These are phyloP conservation scores for Cladobotryum mycophilum DNA, from an alignment of 2,329 filamentous ascomycete genomes.

Conservation along the genomic window DNA sequence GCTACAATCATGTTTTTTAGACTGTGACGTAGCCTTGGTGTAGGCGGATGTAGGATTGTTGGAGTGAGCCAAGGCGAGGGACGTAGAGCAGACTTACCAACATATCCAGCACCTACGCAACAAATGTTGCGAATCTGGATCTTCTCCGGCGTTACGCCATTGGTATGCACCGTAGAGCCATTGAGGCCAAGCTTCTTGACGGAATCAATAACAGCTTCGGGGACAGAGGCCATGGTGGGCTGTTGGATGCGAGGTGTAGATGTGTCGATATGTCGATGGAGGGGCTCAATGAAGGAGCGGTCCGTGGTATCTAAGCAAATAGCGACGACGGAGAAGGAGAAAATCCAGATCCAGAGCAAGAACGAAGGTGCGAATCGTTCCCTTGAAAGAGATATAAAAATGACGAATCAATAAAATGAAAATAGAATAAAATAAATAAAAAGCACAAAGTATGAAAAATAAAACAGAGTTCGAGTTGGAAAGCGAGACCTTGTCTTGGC, in stretches of 20 bases:
- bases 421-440: not conserved
- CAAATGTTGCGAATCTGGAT: conserved; percentile 54
- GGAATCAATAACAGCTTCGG: conserved; percentile 21
- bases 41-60: not conserved
- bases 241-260: not conserved
- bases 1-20: not conserved
- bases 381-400: conserved; percentile 2
- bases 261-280: not conserved
- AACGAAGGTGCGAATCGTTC: conserved; percentile 3
- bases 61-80: not conserved
- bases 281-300: conserved; percentile 4
- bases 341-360: conserved; percentile 1
- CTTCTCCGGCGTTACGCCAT: conserved; percentile 22
- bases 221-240: conserved; percentile 18
- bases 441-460: conserved; percentile 2
- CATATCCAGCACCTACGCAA: conserved; percentile 70
- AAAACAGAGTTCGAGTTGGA: conserved; percentile 7
- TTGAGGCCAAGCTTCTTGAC: conserved; percentile 28
- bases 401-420: conserved; percentile 1
- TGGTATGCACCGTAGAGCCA: conserved; percentile 24
- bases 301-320: not conserved
- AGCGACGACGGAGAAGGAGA: not conserved
- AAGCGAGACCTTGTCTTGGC: conserved; percentile 8
- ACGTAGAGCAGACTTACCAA: conserved; percentile 47
- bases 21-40: conserved; percentile 1